Percentiles rank a stretch among this genome's conserved stretches.
phyloP scores from a whole-genome alignment of 345 rosid species.

The Gossypium bickii region DNA sequence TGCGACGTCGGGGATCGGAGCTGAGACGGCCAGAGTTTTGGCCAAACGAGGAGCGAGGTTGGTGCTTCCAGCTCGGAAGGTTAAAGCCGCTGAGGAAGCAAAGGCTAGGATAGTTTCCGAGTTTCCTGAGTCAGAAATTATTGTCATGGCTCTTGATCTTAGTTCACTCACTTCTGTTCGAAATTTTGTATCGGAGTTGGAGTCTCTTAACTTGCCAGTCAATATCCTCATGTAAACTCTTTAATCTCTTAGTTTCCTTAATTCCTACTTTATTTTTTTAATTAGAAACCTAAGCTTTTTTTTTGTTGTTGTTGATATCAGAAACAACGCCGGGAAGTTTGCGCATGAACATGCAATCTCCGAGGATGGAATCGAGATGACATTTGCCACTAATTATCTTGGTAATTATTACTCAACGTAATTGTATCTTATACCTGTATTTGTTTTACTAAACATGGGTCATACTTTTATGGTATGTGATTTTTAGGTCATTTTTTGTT shows the following conservation, averaged over 20 bases:
- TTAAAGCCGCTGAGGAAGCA: constrained; percentile 81
- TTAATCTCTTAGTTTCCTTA: not conserved
- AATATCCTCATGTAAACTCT: constrained; percentile 74
- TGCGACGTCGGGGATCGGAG: constrained; percentile 96
- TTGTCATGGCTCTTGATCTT: constrained; percentile 83
- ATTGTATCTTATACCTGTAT: not conserved
- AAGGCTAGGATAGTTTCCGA: constrained; percentile 67
- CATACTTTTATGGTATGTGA: not conserved
- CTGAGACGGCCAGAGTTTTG: constrained; percentile 85
- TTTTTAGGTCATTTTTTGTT: constrained; percentile 76
- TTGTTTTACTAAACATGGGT: not conserved
- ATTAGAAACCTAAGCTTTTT: not conserved
- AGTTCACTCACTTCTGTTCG: constrained; percentile 78
- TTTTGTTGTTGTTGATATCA: constrained; percentile 20
- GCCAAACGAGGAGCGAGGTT: constrained; percentile 76
- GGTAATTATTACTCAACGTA: constrained; percentile 36
- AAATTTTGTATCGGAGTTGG: constrained; percentile 61
- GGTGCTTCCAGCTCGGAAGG: constrained; percentile 75
- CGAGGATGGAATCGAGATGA: constrained; percentile 98
- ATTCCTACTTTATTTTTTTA: not conserved
- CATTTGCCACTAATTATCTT: constrained; percentile 90
- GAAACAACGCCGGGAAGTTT: constrained; percentile 94
- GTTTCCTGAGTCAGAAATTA: constrained; percentile 59
- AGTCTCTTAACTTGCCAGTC: constrained; percentile 67
- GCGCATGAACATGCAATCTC: constrained; percentile 85